Evolutionary conservation across 176 grass and related monocot genomes (phyloP), one percentile per base, ranked within the genome.

Genomic region (Juncus inflexus): DNA sequence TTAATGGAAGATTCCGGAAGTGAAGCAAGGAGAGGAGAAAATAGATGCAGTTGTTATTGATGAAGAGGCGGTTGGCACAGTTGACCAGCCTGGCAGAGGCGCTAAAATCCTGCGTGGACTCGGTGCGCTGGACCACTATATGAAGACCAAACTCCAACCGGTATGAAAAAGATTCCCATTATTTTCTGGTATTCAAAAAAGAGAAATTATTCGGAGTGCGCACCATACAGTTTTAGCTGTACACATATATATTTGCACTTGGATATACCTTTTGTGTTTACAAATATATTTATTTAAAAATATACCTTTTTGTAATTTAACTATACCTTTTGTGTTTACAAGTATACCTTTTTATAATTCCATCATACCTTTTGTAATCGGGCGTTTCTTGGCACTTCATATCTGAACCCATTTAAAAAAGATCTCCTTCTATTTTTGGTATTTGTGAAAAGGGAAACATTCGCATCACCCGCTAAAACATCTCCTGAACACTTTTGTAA

Each of bases 11-110:
- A 99, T 99, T 74, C 95, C 95, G 69, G 95, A 99, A 66, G 76
- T 70, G 36, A 99, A 90, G 75, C 72, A 63, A 69, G 95, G 89
- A 55, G 78, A 94, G 38, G 87, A 90, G 69, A 69, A 49, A 57
- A 99, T 99, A 0, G 86, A 99, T 80, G 86, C 89, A 40, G 95
- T 99, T 16, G 72, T 99, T 77, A 85, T 99, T 37, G 95, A 99
- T 43, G 86, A 85, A 73, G 95, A 86, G 58, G 86, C 89, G 49
- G 86, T 99, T 55, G 95, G 95, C 70, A 80, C 75, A 19, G 69
- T 75, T 35, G 83, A 99, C 12, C 81, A 15, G 79, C 74, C 89
- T 73, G 95, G 95, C 10, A 82, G 67, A 15, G 89, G 95, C 71
- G 89, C 95, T 3, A 99, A 99, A 78, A 84, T 99, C 76, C 78